Evolutionary conservation across 192 early-diverging fungal species (phyloP), one percentile per base, ranked within the genome.

Genomic region (Podila minutissima): DNA sequence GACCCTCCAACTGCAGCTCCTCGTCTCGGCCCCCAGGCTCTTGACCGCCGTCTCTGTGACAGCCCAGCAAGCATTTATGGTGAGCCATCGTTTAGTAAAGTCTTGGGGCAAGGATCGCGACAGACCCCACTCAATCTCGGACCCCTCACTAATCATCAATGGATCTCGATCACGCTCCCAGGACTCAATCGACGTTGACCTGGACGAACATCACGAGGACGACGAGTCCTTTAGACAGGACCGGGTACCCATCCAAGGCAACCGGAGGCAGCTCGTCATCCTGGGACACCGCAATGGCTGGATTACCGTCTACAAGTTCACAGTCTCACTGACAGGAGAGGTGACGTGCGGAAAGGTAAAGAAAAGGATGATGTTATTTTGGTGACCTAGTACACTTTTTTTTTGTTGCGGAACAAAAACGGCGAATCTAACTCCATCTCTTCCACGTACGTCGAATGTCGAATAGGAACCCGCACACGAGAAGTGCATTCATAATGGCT

Each of bases 71-170:
- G 77, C 71, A 73, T 65, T 81, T 62, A 81, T 62, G 77, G 77
- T 81, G 77, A 81, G 77, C 62, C 77, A 81, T 81, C 77, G 77
- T 81, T 81, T 81, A 73, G 71, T 81, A 73, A 81, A 73, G 71
- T 69, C 70, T n/a, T 81, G 77, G 77, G 77, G 77, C 50, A 79
- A 62, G 62, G 24, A 51, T 46, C 62, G 64, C 5, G 53, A 55
- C 17, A 26, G 53, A 51, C 69, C 68, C 9, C 50, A 37, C 28
- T 46, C 66, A 19, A 22, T 29, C 38, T 58, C 69, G 46, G 20
- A 48, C 12, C 77, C 66, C 37, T 66, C 71, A 73, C 77, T 81
- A 81, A 81, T 72, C 67, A 65, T 65, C 59, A 59, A 67, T 67
- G 77, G 77, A 59, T 73, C 77, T 81, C 57, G 65, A 38, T 68